These are phyloP conservation scores for Aspergillus ibericus DNA, from an alignment of 2,329 filamentous ascomycete genomes.

Conservation along the genomic window DNA sequence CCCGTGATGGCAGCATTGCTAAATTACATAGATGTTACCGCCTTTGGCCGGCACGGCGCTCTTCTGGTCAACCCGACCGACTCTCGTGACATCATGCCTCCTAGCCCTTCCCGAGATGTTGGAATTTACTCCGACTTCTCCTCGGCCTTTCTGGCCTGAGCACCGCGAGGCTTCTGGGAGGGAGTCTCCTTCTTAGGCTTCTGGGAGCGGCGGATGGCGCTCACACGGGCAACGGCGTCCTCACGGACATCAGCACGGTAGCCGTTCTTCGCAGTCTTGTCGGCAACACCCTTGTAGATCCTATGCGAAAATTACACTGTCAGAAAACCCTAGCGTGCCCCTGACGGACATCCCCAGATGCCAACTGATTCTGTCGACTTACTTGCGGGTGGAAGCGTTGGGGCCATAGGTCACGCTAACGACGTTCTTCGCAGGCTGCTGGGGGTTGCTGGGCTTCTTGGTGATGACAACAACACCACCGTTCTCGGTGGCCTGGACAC, in stretches of 20 bases:
- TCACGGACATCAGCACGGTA: slow-evolving; percentile 81
- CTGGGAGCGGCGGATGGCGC: slow-evolving; percentile 79
- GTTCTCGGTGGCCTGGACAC: slow-evolving; percentile 72
- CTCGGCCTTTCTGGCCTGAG: slow-evolving; percentile 71
- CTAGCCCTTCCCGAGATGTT: slow-evolving; percentile 4
- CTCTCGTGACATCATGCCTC: slow-evolving; percentile 15
- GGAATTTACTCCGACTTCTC: slow-evolving; percentile 38
- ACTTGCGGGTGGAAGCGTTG: slow-evolving; percentile 78
- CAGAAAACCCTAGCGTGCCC: slow-evolving; percentile 19
- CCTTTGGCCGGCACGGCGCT: slow-evolving; percentile 28
- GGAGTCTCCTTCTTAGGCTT: slow-evolving; percentile 72
- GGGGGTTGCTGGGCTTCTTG: slow-evolving; percentile 74
- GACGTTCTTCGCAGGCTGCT: slow-evolving; percentile 70
- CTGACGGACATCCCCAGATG: not conserved
- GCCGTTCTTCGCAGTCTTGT: slow-evolving; percentile 74
- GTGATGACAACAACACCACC: slow-evolving; percentile 76
- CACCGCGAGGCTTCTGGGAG: slow-evolving; percentile 74
- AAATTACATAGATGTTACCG: slow-evolving; percentile 33
- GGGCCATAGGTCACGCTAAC: slow-evolving; percentile 68
- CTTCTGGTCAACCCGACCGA: slow-evolving; percentile 16
- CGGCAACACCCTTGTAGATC: slow-evolving; percentile 87
- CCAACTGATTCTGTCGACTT: slow-evolving; percentile 39
- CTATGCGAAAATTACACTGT: slow-evolving; percentile 46
- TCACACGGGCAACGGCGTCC: slow-evolving; percentile 80
- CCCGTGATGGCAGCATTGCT: slow-evolving; percentile 24